Conservation (phyloP, 139 green algal species). For the Trebouxia sp. region DNA sequence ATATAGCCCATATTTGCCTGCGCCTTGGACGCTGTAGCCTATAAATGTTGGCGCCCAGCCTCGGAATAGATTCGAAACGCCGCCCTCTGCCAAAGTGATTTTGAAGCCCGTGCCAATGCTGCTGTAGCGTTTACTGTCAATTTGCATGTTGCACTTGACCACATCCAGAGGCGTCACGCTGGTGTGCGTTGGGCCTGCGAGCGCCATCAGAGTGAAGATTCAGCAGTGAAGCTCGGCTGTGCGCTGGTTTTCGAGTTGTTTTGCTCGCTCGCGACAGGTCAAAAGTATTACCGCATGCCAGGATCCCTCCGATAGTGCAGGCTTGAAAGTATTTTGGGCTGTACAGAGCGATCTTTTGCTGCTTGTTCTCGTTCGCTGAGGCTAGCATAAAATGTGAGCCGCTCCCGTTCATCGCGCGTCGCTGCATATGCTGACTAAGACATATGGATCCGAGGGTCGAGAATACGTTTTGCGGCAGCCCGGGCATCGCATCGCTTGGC, state of each 20-base stretch:
- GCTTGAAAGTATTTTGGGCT: constrained; percentile 76
- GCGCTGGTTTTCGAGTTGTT: too few relatives aligned
- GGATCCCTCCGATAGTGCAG: constrained; percentile 74
- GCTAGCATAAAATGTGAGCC: neutral
- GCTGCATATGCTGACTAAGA: neutral
- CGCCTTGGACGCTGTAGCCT: constrained; percentile 82
- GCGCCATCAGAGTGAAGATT: too few relatives aligned
- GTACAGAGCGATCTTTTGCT: constrained; percentile 68
- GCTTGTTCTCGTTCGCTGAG: constrained; percentile 38
- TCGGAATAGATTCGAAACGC: constrained; percentile 68
- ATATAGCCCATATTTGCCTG: constrained; percentile 92
- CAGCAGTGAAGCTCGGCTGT: too few relatives aligned
- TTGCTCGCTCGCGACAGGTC: too few relatives aligned
- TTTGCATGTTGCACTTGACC: constrained; percentile 94
- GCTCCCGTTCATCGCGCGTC: neutral
- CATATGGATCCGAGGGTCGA: neutral
- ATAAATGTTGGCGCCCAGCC: constrained; percentile 86
- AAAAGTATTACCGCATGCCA: constrained; percentile 48
- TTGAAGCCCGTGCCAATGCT: constrained; percentile 72
- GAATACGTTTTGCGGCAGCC: neutral
- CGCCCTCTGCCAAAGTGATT: constrained; percentile 66
- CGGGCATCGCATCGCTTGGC: neutral
- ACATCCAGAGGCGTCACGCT: constrained; percentile 87
- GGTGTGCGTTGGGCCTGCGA: constrained; percentile 52
- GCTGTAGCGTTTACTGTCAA: constrained; percentile 72